Percentiles rank a stretch among this genome's conserved stretches.
Evolutionary conservation across 2,329 filamentous ascomycete species (phyloP).

Genomic region (Penicillium sp.): DNA sequence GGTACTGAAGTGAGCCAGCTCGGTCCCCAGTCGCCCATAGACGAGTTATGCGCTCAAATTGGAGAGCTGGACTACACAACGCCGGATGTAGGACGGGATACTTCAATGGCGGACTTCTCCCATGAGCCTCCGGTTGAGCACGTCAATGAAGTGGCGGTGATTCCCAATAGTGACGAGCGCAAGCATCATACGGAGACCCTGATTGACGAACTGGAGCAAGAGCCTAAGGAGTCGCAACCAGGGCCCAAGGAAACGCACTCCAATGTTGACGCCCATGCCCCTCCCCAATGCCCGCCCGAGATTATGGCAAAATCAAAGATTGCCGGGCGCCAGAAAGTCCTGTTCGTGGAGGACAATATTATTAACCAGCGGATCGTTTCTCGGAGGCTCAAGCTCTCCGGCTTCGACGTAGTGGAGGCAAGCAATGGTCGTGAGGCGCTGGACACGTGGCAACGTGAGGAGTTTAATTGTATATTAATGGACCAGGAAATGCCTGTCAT

Average conservation of each 20-base stretch:
- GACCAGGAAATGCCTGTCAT: slow-evolving; percentile 84
- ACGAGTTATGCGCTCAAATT: slow-evolving; percentile 25
- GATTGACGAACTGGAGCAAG: not conserved
- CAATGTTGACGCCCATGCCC: not conserved
- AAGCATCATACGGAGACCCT: slow-evolving; percentile 20
- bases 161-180: slow-evolving; percentile 9
- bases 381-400: slow-evolving; percentile 41
- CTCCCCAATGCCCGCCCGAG: not conserved
- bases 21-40: slow-evolving; percentile 14
- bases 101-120: slow-evolving; percentile 21
- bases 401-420: slow-evolving; percentile 41
- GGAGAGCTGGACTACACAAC: slow-evolving; percentile 27
- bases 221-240: not conserved
- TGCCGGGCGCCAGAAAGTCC: slow-evolving; percentile 27
- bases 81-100: slow-evolving; percentile 18
- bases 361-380: slow-evolving; percentile 49
- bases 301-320: slow-evolving; percentile 5
- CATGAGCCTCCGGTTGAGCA: slow-evolving; percentile 20
- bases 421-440: slow-evolving; percentile 51
- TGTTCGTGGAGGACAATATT: slow-evolving; percentile 52
- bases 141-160: slow-evolving; percentile 17
- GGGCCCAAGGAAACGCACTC: not conserved
- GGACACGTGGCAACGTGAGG: slow-evolving; percentile 38
- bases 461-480: slow-evolving; percentile 72
- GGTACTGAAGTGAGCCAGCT: not conserved